phyloP scores from a whole-genome alignment of 306 rosid genomes.

The Erythrophleum fordii region DNA sequence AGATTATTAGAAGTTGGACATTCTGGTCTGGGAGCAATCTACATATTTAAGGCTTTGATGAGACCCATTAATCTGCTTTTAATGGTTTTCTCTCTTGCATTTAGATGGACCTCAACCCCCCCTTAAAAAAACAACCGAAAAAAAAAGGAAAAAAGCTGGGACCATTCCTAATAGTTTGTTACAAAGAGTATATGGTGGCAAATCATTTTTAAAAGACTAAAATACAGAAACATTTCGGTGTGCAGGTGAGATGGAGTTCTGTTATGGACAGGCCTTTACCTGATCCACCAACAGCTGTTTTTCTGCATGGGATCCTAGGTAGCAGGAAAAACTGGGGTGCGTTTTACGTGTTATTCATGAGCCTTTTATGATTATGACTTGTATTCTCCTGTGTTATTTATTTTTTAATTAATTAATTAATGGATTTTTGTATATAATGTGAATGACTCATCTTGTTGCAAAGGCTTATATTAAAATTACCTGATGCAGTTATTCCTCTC shows the following conservation, averaged over 20 bases:
- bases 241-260: slow-evolving; percentile 91
- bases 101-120: no score
- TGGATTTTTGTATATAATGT: background rate
- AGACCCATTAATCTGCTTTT: slow-evolving; percentile 14
- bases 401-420: no score
- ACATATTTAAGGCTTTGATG: background rate
- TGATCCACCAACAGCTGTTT: slow-evolving; percentile 93
- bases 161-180: background rate
- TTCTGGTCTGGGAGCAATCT: background rate
- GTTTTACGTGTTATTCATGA: slow-evolving; percentile 34
- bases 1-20: slow-evolving; percentile 13
- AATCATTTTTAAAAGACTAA: slow-evolving; percentile 32
- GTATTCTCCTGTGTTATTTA: background rate
- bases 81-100: background rate
- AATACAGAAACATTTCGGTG: slow-evolving; percentile 13
- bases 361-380: background rate
- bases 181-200: slow-evolving; percentile 1
- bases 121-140: no score
- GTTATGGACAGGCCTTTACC: slow-evolving; percentile 64
- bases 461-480: background rate
- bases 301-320: slow-evolving; percentile 90
- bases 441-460: slow-evolving; percentile 12
- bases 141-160: background rate
- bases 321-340: slow-evolving; percentile 96
- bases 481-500: slow-evolving; percentile 8